Evolutionary conservation across 2,329 filamentous ascomycete species (phyloP).

Genomic region (Pseudogymnoascus sp.): DNA sequence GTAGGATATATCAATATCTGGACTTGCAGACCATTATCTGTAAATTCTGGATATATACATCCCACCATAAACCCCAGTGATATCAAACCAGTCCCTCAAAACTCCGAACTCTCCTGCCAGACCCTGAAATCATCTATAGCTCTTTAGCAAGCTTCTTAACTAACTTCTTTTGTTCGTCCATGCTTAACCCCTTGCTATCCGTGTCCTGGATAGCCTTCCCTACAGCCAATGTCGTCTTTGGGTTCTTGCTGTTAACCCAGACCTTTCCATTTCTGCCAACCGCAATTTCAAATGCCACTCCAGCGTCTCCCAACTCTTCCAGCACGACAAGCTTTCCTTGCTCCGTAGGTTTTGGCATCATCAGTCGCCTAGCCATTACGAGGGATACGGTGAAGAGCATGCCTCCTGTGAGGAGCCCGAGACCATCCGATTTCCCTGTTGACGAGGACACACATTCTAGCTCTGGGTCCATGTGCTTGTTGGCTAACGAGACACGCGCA

Average conservation of each 20-base stretch:
- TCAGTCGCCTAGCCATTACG: slow-evolving; percentile 70
- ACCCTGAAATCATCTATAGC: slow-evolving; percentile 6
- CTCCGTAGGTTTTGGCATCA: slow-evolving; percentile 54
- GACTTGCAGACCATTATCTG: background rate
- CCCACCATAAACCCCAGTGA: background rate
- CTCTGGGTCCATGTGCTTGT: slow-evolving; percentile 80
- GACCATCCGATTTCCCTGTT: slow-evolving; percentile 80
- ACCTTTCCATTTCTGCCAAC: slow-evolving; percentile 87
- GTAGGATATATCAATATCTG: background rate
- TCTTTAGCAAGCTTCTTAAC: slow-evolving; percentile 56
- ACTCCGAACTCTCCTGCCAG: background rate
- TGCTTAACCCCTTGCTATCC: slow-evolving; percentile 58
- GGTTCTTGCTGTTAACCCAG: slow-evolving; percentile 77
- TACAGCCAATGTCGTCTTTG: slow-evolving; percentile 66
- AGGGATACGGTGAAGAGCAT: slow-evolving; percentile 79
- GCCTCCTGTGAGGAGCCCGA: slow-evolving; percentile 75
- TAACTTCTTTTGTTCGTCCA: slow-evolving; percentile 62
- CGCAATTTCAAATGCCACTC: slow-evolving; percentile 84
- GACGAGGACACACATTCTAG: slow-evolving; percentile 80
- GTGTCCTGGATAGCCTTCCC: slow-evolving; percentile 69
- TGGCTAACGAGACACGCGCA: slow-evolving; percentile 69
- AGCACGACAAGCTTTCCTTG: slow-evolving; percentile 63
- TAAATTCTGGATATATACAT: slow-evolving; percentile 1
- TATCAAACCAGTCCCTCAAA: background rate
- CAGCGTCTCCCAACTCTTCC: slow-evolving; percentile 67